Evolutionary conservation across 768 basidiomycete species (phyloP).

Genomic region (Amanita rubescens): DNA sequence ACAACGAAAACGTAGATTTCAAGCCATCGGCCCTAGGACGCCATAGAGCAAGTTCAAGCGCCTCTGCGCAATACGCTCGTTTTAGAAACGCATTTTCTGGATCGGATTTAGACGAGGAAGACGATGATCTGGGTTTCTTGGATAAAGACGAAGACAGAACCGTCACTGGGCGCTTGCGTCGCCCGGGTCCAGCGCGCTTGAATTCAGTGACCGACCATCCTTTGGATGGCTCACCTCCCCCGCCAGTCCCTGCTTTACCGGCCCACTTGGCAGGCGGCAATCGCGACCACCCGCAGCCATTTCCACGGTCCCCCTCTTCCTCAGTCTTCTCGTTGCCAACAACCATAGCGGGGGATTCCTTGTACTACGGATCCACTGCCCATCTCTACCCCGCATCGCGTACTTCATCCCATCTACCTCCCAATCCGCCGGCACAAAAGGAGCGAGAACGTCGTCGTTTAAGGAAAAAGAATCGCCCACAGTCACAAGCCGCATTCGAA

Average conservation of each 20-base stretch:
- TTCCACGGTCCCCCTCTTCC: conserved; percentile 57
- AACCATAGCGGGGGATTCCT: conserved; percentile 38
- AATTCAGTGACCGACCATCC: conserved; percentile 22
- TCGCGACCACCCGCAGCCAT: conserved; percentile 22
- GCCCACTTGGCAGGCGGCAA: too few species aligned
- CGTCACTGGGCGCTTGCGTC: conserved; percentile 54
- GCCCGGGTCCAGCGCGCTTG: too few species aligned
- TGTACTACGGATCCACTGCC: conserved; percentile 28
- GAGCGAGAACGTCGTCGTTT: conserved; percentile 49
- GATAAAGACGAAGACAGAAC: conserved; percentile 63
- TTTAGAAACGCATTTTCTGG: not conserved
- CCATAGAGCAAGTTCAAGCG: conserved; percentile 4
- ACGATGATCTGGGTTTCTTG: too few species aligned
- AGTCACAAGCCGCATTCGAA: too few species aligned
- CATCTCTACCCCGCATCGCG: conserved; percentile 27
- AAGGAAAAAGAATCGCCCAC: too few species aligned
- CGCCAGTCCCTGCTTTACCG: conserved; percentile 16
- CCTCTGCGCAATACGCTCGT: not conserved
- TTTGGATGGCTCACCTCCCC: conserved; percentile 31
- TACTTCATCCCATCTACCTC: conserved; percentile 37
- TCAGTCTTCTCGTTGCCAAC: conserved; percentile 65
- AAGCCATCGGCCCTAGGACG: not conserved
- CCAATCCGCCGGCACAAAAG: conserved; percentile 55
- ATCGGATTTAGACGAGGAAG: too few species aligned
- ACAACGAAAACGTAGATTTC: not conserved